These are phyloP conservation scores for Citrus medica DNA, from an alignment of 345 rosid species.

Conservation along the genomic window DNA sequence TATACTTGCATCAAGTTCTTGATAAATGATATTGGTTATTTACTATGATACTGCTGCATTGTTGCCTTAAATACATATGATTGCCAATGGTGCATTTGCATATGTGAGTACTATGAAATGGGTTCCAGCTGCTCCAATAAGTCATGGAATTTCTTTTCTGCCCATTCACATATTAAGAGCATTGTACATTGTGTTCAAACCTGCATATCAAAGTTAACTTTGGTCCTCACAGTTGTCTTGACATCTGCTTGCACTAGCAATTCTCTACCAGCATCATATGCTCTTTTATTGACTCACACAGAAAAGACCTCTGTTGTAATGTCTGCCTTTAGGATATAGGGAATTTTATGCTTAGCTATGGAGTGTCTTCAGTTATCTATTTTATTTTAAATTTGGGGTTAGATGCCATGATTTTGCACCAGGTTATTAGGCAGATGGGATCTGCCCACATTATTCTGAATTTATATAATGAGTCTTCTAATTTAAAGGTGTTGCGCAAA, in stretches of 20 bases:
- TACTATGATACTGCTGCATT: background rate
- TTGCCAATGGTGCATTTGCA: background rate
- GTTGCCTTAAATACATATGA: background rate
- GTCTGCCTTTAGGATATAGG: background rate
- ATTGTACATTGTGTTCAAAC: background rate
- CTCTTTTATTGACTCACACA: background rate
- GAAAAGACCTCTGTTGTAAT: background rate
- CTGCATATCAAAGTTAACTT: background rate
- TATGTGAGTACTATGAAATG: background rate
- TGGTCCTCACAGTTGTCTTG: background rate
- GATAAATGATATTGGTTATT: background rate
- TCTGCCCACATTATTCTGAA: background rate
- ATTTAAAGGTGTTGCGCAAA: background rate
- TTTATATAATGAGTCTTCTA: background rate
- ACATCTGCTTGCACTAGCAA: background rate
- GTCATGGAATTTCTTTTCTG: background rate
- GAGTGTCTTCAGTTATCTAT: no score
- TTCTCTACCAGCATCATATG: background rate
- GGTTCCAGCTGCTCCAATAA: background rate
- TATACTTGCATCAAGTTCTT: background rate
- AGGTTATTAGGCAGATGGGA: background rate
- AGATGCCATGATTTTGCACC: background rate
- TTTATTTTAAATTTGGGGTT: background rate
- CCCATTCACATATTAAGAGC: background rate
- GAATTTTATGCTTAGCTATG: constrained; percentile 4